Evolutionary conservation across 2,329 filamentous ascomycete species (phyloP).

Genomic region (Ascochyta clinopodiicola): DNA sequence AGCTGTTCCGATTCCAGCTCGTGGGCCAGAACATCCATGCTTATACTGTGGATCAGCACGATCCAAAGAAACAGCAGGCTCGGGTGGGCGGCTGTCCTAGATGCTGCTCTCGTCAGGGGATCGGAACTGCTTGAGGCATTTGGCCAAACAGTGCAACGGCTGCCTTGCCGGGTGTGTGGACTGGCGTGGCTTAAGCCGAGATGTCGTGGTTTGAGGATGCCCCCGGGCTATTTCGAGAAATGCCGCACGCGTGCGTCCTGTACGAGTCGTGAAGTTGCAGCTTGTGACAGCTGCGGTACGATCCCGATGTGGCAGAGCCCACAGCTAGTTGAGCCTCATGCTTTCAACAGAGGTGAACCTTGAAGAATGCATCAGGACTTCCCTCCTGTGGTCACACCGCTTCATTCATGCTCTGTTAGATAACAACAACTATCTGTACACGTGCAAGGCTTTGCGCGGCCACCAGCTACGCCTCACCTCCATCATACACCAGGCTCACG

Average conservation of each 20-base stretch:
- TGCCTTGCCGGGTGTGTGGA: not conserved
- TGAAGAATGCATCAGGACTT: not conserved
- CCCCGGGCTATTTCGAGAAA: slow-evolving; percentile 13
- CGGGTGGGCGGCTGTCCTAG: slow-evolving; percentile 34
- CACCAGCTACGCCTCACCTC: slow-evolving; percentile 9
- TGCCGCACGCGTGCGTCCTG: slow-evolving; percentile 9
- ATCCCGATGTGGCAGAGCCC: slow-evolving; percentile 8
- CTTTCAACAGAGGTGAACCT: not conserved
- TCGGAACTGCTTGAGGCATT: slow-evolving; percentile 30
- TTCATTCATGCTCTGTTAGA: not conserved
- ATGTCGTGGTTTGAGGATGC: slow-evolving; percentile 2
- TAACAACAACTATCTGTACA: not conserved
- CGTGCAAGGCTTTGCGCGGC: not conserved
- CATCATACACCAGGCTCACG: slow-evolving; percentile 23
- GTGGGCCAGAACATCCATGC: slow-evolving; percentile 25
- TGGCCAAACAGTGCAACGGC: slow-evolving; percentile 11
- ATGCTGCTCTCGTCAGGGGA: slow-evolving; percentile 2
- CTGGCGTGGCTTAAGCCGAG: slow-evolving; percentile 20
- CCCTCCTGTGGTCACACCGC: slow-evolving; percentile 4
- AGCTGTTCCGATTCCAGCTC: slow-evolving; percentile 39
- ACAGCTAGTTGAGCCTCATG: slow-evolving; percentile 15
- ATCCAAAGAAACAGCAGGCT: slow-evolving; percentile 23
- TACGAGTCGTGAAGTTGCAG: slow-evolving; percentile 16
- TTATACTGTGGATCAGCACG: slow-evolving; percentile 19
- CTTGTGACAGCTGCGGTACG: slow-evolving; percentile 17